Evolutionary conservation across 768 basidiomycete species (phyloP), one percentile per base, ranked within the genome.

Genomic region (Lentinula edodes): DNA sequence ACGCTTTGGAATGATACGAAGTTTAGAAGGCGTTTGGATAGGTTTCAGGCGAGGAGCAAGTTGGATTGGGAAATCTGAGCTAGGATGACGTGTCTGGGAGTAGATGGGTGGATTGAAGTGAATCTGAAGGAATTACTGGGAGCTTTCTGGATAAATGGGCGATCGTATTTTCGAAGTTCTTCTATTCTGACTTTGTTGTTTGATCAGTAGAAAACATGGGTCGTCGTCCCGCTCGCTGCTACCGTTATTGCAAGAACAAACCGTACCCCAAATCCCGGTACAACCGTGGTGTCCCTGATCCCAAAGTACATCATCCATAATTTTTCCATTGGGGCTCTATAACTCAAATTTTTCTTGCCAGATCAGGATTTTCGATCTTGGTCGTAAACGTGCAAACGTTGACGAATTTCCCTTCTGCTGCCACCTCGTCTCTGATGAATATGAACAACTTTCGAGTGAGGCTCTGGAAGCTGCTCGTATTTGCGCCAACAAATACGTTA

Each of bases 171-270:
- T 2, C 6, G 1, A 43, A 43, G 16, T 2, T 2, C 46, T 23
- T 23, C 9, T 38, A n/a, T 38, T 8, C 18, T 38, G 43, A 59
- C 20, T 18, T n/a, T 34, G 28, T 28, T 28, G 23, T 42, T 59
- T 55, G 35, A 32, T 32, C 57, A 28, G 50, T 34, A 64, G 51
- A 60, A 73, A 83, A 72, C 70, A 97, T 97, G 95, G 95, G 95
- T 85, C 93, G 94, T 75, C 92, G 94, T 83, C 94, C 95, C 66
- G 93, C 95, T 78, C 90, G 92, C 71, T 97, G 94, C 87, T 96
- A 96, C 82, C 90, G 95, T 68, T 98, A 98, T 83, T 98, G 95
- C 86, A 98, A 98, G 82, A 96, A 95, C 86, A 98, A 98, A 87
- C 95, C 96, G 28, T 95, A 91, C 81, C 93, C 92, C 62, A 95